Evolutionary conservation across 164 flowering plant genomes (phyloP).

Genomic region (Houttuynia cordata): DNA sequence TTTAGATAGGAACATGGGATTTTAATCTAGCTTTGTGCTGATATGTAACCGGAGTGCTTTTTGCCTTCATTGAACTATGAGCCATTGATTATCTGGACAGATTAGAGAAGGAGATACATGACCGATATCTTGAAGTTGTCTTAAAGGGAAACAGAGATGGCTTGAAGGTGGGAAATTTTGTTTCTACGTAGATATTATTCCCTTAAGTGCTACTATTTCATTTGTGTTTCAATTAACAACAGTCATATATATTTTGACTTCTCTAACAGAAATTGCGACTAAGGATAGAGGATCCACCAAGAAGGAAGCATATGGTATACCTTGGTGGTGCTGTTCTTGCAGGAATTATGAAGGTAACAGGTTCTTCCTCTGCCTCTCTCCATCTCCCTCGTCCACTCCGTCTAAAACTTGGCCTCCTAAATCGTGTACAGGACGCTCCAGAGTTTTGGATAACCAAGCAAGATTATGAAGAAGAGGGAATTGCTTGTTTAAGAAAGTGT

Average conservation of each 20-base stretch:
- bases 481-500: slow-evolving; percentile 71
- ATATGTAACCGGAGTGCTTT: too few relatives aligned
- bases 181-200: not conserved
- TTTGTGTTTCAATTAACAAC: too few relatives aligned
- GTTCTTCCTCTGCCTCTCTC: not conserved
- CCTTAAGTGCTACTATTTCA: too few relatives aligned
- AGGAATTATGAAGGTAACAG: slow-evolving; percentile 81
- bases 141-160: slow-evolving; percentile 97
- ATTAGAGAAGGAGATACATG: slow-evolving; percentile 88
- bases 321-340: slow-evolving; percentile 99
- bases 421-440: slow-evolving; percentile 74
- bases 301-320: slow-evolving; percentile 97
- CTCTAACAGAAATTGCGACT: slow-evolving; percentile 56
- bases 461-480: slow-evolving; percentile 87
- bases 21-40: too few relatives aligned
- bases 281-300: slow-evolving; percentile 90
- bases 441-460: slow-evolving; percentile 84
- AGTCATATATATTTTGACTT: too few relatives aligned
- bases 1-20: too few relatives aligned
- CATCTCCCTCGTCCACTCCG: not conserved
- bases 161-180: slow-evolving; percentile 46
- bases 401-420: not conserved
- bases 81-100: slow-evolving; percentile 19
- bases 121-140: slow-evolving; percentile 86
- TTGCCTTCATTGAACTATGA: too few relatives aligned